These are phyloP conservation scores for Roridomyces roridus DNA, from an alignment of 768 basidiomycete species.

Conservation along the genomic window DNA sequence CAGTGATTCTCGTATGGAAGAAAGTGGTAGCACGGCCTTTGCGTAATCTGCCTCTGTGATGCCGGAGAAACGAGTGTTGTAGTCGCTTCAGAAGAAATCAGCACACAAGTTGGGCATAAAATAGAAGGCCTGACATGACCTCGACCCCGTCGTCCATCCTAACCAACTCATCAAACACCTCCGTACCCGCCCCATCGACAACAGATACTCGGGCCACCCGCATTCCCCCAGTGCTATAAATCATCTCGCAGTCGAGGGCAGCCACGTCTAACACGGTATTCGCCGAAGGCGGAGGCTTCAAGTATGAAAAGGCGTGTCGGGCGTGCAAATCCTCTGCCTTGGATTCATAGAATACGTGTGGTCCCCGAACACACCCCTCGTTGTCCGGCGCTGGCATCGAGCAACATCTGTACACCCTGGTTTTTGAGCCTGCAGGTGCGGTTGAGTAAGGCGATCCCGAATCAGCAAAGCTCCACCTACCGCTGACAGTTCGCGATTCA, in stretches of 20 bases:
- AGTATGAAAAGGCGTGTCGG: constrained; percentile 74
- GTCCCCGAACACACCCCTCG: constrained; percentile 77
- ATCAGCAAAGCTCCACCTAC: constrained; percentile 42
- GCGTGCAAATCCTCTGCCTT: constrained; percentile 69
- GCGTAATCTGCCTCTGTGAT: constrained; percentile 65
- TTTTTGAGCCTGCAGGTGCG: constrained; percentile 61
- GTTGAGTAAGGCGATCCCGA: not conserved
- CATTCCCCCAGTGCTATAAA: constrained; percentile 93
- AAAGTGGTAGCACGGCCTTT: constrained; percentile 70
- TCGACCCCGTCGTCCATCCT: constrained; percentile 82
- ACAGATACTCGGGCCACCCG: constrained; percentile 91
- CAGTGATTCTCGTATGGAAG: constrained; percentile 69
- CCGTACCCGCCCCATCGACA: constrained; percentile 74
- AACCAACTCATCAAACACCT: constrained; percentile 84
- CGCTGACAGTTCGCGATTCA: constrained; percentile 65
- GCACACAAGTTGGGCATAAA: constrained; percentile 2
- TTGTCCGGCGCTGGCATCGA: constrained; percentile 57
- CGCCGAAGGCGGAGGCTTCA: constrained; percentile 32
- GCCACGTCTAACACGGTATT: constrained; percentile 70
- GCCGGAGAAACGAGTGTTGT: constrained; percentile 91
- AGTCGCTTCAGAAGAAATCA: constrained; percentile 65
- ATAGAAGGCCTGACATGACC: constrained; percentile 61
- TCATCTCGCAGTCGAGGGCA: constrained; percentile 96
- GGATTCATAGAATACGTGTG: constrained; percentile 91
- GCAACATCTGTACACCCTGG: constrained; percentile 82